Conservation (phyloP, 441 rosid species). For the Gossypium aridum region DNA sequence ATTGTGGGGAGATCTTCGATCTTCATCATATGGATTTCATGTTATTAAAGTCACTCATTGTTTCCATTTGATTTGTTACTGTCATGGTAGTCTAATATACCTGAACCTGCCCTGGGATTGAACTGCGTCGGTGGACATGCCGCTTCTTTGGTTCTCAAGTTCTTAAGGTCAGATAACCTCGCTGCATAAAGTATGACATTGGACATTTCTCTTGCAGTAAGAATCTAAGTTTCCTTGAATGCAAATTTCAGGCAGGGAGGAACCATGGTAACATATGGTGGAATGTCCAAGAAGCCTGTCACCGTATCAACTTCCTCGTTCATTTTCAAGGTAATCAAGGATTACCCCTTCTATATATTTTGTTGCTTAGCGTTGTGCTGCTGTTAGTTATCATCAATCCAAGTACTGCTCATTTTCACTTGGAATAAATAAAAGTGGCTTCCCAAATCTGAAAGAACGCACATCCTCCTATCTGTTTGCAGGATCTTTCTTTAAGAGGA, state of each 20-base stretch:
- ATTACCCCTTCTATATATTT: not conserved
- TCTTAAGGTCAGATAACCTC: conserved; percentile 48
- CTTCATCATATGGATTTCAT: not conserved
- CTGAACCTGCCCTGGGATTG: conserved; percentile 75
- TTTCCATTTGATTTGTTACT: conserved; percentile 10
- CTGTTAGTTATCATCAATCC: not conserved
- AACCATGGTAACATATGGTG: conserved; percentile 90
- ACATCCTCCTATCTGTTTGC: conserved; percentile 10
- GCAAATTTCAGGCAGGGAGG: conserved; percentile 54
- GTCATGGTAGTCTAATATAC: conserved; percentile 40
- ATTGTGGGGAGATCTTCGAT: conserved; percentile 1
- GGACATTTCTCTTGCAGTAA: not conserved
- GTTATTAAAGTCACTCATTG: not conserved
- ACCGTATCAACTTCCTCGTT: conserved; percentile 72
- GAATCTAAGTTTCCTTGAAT: conserved; percentile 3
- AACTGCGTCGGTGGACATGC: conserved; percentile 88
- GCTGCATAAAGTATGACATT: conserved; percentile 5
- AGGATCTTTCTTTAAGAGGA: conserved; percentile 79
- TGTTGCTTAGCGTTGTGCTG: not conserved
- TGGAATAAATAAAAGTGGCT: not conserved
- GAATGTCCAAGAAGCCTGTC: conserved; percentile 84
- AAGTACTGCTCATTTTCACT: not conserved
- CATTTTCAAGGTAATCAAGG: conserved; percentile 62
- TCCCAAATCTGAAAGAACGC: not conserved
- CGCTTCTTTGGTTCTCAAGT: conserved; percentile 72